Base-by-base conservation (phyloP, 1,284 basidiomycete species). In the Microbotryum violaceum region DNA sequence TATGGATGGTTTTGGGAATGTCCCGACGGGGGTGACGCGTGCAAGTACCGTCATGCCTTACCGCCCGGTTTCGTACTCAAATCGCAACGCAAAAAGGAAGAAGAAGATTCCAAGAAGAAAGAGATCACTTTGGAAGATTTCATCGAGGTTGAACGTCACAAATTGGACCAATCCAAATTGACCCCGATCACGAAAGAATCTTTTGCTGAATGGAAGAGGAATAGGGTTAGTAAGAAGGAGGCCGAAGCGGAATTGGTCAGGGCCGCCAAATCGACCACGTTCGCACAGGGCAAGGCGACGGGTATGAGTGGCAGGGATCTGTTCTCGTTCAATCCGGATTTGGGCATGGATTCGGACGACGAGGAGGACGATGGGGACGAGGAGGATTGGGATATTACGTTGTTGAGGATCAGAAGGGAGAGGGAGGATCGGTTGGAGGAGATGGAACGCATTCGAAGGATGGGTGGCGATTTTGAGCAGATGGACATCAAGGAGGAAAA, bases 251-350 rank as follows among this genome's bases (percentile, higher is more conserved):
- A 96, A 60, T 88, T 83, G 0, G 25, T 85, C 60, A 83, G 83
- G 73, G 93, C 89, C 77, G 83, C 91, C 53, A 98, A 98, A 79
- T 86, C 88, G 57, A 75, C 83, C 4, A 87, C 91, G 70, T 83
- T 83, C 67, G 85, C 88, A 4, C 91, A 91, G 6, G 94, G 94
- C 70, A 97, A 97, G 83, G 85, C 81, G 75, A 83, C 80, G 45
- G 96, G 94, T 57, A 90, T 99, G 88, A 91, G 88, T 64, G 94
- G 94, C 58, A 83, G 91, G 77, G 96, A 98, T 78, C 80, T 99
- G 76, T 90, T 91, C 70, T 73, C 83, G 78, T 73, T 67, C 61
- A 69, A 97, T 75, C 89, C 91, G 20, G 90, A 97, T 72, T 91
- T 94, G 69, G 91, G 93, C 70, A 83, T 85, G 62, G 89, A 90